Base-by-base conservation (phyloP, 805 yeast genomes). In the Candida silvicultrix region DNA sequence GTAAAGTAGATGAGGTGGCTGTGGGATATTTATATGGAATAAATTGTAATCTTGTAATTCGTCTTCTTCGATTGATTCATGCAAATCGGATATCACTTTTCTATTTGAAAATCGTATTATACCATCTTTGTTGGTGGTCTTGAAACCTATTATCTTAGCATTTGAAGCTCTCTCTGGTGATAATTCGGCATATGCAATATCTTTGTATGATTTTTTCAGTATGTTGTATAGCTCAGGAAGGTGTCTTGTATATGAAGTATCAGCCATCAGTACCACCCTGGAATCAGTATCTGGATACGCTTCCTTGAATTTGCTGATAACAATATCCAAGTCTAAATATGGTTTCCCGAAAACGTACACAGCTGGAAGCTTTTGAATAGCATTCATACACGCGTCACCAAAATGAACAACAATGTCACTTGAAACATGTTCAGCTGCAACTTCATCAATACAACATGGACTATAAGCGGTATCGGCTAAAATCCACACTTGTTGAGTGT, bases 391-490 rank as follows among this genome's bases (percentile, higher is more conserved):
- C 0, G 98, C 92, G 60, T 89, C 95, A 2, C 99, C 99, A 64
- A 90, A 88, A 65, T 94, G 99, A 2, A 90, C 80, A 25, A 94
- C 88, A 5, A 85, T 66, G 51, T 92, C 96, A 7, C 94, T 89
- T 7, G 69, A 60, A 15, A 92, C 95, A 63, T 94, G 99, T 59
- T 86, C 90, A 1, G 97, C 95, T 0, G 99, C 98, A 23, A 92
- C 95, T 59, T 90, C 97, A 63, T 94, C 99, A 11, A 92, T 84
- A 66, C 99, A 94, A 64, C 99, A 94, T 1, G 96, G 74, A 25
- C 96, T 87, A 58, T 94, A 94, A 0, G 97, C 89, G 0, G 99
- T 92, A 59, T 94, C 99, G 0, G 98, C 99, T 34, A 94, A 67
- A 16, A 92, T 78, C 86, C 92, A 92, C 11, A 85, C 74, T 42